phyloP scores from a whole-genome alignment of 495 filamentous ascomycete species.

The Aspergillus diversus region DNA sequence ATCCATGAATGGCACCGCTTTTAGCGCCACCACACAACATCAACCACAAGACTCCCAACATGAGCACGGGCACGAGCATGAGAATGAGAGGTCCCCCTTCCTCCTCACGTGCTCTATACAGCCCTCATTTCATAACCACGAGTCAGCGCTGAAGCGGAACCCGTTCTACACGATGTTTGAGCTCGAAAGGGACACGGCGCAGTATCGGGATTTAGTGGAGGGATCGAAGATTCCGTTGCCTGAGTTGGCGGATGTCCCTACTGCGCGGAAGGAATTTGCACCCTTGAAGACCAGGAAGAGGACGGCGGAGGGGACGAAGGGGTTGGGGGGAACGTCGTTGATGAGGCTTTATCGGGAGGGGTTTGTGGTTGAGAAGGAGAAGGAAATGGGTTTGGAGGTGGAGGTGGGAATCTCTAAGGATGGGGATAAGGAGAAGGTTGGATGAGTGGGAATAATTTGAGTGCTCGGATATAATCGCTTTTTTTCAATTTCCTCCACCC shows the following conservation, averaged over 20 bases:
- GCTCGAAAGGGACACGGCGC: conserved; percentile 19
- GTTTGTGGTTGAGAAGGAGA: conserved; percentile 11
- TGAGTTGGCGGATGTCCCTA: conserved; percentile 36
- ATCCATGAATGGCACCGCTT: too few relatives aligned
- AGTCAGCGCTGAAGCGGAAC: conserved; percentile 31
- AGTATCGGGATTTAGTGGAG: conserved; percentile 33
- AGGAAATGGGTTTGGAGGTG: neutral
- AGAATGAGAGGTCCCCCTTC: neutral
- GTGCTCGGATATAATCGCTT: too few relatives aligned
- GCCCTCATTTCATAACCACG: conserved; percentile 33
- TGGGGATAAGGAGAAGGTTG: neutral
- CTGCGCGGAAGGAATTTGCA: conserved; percentile 27
- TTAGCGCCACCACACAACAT: conserved; percentile 3
- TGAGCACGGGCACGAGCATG: neutral
- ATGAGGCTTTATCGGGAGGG: conserved; percentile 34
- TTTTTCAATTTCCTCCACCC: too few relatives aligned
- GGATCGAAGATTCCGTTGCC: conserved; percentile 30
- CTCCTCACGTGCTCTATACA: conserved; percentile 33
- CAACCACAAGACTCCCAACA: conserved; percentile 8
- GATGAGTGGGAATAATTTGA: neutral
- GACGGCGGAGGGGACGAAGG: conserved; percentile 22
- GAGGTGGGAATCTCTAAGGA: neutral
- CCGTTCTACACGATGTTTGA: conserved; percentile 34
- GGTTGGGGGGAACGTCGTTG: conserved; percentile 31
- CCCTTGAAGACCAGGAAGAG: conserved; percentile 22